A percentile compares a stretch with the other conserved stretches of the same genome.
phyloP scores from a whole-genome alignment of 2,329 filamentous ascomycete species.

The Colletotrichum gloeosporioides region DNA sequence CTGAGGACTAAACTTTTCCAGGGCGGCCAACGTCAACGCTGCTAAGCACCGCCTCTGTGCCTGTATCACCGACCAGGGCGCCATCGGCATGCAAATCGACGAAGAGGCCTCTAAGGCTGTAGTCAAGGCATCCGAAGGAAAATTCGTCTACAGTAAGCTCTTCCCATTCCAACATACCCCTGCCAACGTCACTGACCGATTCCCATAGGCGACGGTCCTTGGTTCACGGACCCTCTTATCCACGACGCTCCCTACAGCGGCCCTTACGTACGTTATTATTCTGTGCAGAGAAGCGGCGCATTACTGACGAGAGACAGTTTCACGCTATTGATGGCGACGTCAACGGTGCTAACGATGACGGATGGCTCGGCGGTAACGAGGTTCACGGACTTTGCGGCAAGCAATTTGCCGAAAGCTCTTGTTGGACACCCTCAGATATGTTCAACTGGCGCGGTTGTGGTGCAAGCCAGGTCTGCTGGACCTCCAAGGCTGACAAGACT shows the following conservation, averaged over 20 bases:
- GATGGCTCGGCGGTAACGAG: neutral
- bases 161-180: fast-evolving
- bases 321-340: neutral
- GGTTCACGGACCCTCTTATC: neutral
- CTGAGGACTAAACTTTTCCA: neutral
- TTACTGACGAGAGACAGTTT: neutral
- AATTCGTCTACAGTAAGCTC: neutral
- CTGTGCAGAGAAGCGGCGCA: neutral
- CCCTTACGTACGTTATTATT: neutral
- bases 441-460: neutral
- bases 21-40: neutral
- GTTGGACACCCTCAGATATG: neutral
- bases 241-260: neutral
- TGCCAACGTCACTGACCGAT: fast-evolving
- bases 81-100: neutral
- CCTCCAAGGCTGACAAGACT: neutral
- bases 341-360: neutral
- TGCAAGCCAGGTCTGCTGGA: neutral
- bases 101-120: neutral
- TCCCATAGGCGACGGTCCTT: neutral
- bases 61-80: neutral
- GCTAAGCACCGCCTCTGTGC: neutral
- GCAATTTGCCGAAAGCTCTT: neutral
- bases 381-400: neutral
- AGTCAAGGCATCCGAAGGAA: neutral